Evolutionary conservation across 2,329 filamentous ascomycete species (phyloP).

Genomic region (Paecilomyces sp.): DNA sequence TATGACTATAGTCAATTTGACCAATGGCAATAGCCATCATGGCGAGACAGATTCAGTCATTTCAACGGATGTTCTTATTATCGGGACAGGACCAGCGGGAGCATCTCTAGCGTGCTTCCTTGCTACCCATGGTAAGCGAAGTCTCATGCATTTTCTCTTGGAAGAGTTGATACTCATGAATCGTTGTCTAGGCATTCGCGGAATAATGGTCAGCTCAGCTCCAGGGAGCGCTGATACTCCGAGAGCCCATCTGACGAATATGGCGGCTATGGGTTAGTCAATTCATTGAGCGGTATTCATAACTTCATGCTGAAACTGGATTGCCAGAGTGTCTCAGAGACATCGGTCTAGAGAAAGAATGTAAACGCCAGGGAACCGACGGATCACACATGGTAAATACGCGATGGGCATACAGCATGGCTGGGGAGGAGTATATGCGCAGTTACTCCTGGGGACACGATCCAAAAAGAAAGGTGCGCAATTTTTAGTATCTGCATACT

Average conservation of each 20-base stretch:
- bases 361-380: constrained; percentile 27
- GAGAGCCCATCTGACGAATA: constrained; percentile 55
- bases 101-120: constrained; percentile 50
- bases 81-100: constrained; percentile 49
- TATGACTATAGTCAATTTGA: not conserved
- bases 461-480: constrained; percentile 31
- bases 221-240: constrained; percentile 50
- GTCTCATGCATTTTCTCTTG: not conserved
- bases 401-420: constrained; percentile 48
- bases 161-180: not conserved
- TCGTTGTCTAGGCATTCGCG: constrained; percentile 35
- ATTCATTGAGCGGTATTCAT: not conserved
- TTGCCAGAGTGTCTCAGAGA: constrained; percentile 45
- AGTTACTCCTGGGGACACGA: constrained; percentile 47
- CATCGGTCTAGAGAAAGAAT: constrained; percentile 42
- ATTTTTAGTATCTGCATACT: not conserved
- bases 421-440: constrained; percentile 46
- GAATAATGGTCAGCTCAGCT: constrained; percentile 47
- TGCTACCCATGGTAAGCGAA: constrained; percentile 35
- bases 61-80: constrained; percentile 42
- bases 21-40: not conserved
- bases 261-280: constrained; percentile 39
- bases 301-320: not conserved
- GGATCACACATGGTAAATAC: constrained; percentile 43
- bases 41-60: not conserved